phyloP scores from a whole-genome alignment of 495 filamentous ascomycete genomes.

The Hypomontagnella monticulosa region DNA sequence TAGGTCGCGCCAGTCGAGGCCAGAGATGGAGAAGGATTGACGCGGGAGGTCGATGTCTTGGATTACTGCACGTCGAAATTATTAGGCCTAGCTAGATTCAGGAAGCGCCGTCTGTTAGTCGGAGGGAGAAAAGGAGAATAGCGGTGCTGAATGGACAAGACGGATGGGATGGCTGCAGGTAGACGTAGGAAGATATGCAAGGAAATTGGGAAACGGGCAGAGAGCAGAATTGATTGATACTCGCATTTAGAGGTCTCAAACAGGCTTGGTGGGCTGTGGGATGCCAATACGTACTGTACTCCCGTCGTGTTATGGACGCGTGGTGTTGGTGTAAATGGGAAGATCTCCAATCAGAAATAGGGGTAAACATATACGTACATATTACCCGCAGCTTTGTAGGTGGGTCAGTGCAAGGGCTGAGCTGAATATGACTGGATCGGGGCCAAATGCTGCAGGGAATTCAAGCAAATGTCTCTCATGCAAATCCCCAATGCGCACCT shows the following conservation, averaged over 20 bases:
- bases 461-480: constrained; percentile 35
- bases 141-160: constrained; percentile 33
- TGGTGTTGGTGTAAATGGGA: constrained; percentile 43
- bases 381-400: constrained; percentile 30
- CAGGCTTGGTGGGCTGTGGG: constrained; percentile 29
- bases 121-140: constrained; percentile 25
- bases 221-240: constrained; percentile 40
- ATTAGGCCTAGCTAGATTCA: constrained; percentile 37
- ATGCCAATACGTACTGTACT: not conserved
- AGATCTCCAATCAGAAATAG: constrained; percentile 31
- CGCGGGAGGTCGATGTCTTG: constrained; percentile 43
- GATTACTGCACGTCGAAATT: constrained; percentile 40
- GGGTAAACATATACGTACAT: constrained; percentile 18
- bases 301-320: constrained; percentile 40
- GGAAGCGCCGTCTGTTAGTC: constrained; percentile 44
- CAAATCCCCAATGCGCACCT: constrained; percentile 20
- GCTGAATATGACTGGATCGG: constrained; percentile 26
- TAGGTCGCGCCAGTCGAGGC: constrained; percentile 43
- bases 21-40: constrained; percentile 32
- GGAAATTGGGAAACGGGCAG: constrained; percentile 28
- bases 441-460: constrained; percentile 30
- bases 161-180: constrained; percentile 32
- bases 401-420: constrained; percentile 37
- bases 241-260: constrained; percentile 47
- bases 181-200: constrained; percentile 31